These are phyloP conservation scores for Leccinum disarticulatum DNA, from an alignment of 768 basidiomycete genomes.

Conservation along the genomic window DNA sequence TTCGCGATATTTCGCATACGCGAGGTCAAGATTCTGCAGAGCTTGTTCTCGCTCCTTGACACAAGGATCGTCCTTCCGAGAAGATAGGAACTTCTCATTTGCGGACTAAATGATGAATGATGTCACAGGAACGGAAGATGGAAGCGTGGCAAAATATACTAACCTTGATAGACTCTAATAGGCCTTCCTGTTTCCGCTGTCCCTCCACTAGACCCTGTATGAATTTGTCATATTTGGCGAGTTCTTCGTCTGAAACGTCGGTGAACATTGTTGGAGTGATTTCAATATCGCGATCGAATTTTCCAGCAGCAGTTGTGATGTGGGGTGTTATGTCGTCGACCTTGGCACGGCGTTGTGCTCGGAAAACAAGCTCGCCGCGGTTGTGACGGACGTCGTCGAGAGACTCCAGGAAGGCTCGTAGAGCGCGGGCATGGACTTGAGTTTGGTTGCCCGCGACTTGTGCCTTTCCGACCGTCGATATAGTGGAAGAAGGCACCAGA, in stretches of 20 bases:
- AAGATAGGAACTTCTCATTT: constrained; percentile 75
- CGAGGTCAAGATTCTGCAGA: constrained; percentile 78
- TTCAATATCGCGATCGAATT: constrained; percentile 65
- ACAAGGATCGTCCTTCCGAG: constrained; percentile 72
- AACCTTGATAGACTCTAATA: constrained; percentile 68
- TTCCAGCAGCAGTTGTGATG: constrained; percentile 64
- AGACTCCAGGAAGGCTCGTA: constrained; percentile 75
- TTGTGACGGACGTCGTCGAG: constrained; percentile 69
- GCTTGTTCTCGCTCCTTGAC: constrained; percentile 81
- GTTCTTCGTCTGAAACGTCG: constrained; percentile 71
- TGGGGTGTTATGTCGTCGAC: constrained; percentile 73
- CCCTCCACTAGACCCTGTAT: constrained; percentile 56
- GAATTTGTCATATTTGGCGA: constrained; percentile 80
- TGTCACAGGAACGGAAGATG: neutral
- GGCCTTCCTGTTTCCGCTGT: constrained; percentile 58
- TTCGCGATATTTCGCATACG: constrained; percentile 86
- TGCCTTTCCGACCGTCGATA: constrained; percentile 29
- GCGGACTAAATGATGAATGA: constrained; percentile 40
- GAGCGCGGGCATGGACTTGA: constrained; percentile 61
- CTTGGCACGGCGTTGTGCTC: constrained; percentile 60
- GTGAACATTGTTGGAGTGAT: constrained; percentile 88
- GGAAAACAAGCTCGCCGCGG: constrained; percentile 60
- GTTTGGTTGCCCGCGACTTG: constrained; percentile 48
- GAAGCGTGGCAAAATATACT: constrained; percentile 29
- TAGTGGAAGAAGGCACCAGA: constrained; percentile 67